Base-by-base conservation (phyloP, 345 rosid species). In the Eucalyptus pauciflora region DNA sequence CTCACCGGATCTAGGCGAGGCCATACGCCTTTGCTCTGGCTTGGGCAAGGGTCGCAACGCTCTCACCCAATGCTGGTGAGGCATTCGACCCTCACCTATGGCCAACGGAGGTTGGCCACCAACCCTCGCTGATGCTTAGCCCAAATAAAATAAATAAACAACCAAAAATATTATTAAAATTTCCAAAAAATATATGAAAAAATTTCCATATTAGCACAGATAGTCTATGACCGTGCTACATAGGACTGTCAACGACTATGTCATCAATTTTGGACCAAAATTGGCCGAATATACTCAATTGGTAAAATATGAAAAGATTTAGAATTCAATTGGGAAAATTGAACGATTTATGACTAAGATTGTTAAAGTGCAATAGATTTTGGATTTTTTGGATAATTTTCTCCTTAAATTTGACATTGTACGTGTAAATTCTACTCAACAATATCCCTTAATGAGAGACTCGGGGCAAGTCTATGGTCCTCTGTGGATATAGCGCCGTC, bases 1-100 rank as follows among this genome's bases (percentile, higher is more conserved):
- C 27, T 56, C 62, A 22, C 29, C 0, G 3, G 5, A 56, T 56
- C 12, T 22, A 22, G 62, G 62, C 62, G 0, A 56, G 62, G 11
- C 6, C 3, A 0, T 56, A 10, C 0, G 6, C 62, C 62, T 24
- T 56, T 56, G 13, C 62, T 22, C 13, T 56, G 0, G 29, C 29
- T 0, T 56, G 6, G 62, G 62, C 6, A 56, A 56, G 62, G 62
- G 62, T 56, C 0, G 13, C 62, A 56, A 56, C 1, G 5, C 62
- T 12, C 3, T 56, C 58, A 7, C 9, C 24, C 10, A 52, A 18
- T 52, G 58, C 10, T 8, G 1, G 58, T 7, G 24, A 52, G 58
- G 22, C 9, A 0, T 18, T 7, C 2, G 1, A 7, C 8, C 22
- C 56, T 51, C 27, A 18, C 56, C 56, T 17, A 52, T 52, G 56